Percentiles rank a stretch among this genome's conserved stretches.
phyloP scores from a whole-genome alignment of 352 stramenopile genomes.

The Phytophthora aleatoria region DNA sequence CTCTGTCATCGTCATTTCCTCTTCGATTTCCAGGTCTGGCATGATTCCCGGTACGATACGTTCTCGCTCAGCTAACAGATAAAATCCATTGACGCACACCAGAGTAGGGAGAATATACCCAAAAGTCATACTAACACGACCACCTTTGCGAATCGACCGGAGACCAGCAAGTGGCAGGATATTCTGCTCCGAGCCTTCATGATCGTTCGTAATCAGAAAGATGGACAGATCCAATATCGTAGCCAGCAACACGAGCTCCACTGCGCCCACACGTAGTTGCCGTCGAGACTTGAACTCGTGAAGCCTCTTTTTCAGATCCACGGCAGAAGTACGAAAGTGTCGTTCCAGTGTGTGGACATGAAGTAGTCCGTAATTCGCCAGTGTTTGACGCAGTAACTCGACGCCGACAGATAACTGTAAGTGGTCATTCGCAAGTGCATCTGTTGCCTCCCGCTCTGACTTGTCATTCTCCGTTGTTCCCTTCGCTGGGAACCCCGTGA shows the following conservation, averaged over 20 bases:
- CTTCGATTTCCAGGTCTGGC: slow-evolving; percentile 13
- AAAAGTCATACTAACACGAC: slow-evolving; percentile 57
- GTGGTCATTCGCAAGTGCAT: slow-evolving; percentile 30
- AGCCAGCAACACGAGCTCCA: slow-evolving; percentile 73
- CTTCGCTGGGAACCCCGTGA: slow-evolving; percentile 40
- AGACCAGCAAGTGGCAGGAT: slow-evolving; percentile 61
- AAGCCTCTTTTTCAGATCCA: slow-evolving; percentile 82
- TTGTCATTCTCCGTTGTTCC: slow-evolving; percentile 6
- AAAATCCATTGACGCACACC: slow-evolving; percentile 70
- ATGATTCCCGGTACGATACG: slow-evolving; percentile 11
- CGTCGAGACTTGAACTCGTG: slow-evolving; percentile 74
- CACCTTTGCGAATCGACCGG: slow-evolving; percentile 56
- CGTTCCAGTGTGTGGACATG: slow-evolving; percentile 58
- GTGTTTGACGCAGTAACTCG: slow-evolving; percentile 59
- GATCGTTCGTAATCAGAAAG: slow-evolving; percentile 80
- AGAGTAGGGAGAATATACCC: slow-evolving; percentile 80
- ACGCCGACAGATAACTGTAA: slow-evolving; percentile 46
- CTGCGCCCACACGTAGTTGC: slow-evolving; percentile 58
- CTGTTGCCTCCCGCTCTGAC: slow-evolving; percentile 18
- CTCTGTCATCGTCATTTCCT: slow-evolving; percentile 18
- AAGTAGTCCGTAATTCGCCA: slow-evolving; percentile 75
- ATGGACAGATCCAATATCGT: slow-evolving; percentile 83
- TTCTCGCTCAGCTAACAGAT: slow-evolving; percentile 52
- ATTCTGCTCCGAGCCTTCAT: slow-evolving; percentile 65
- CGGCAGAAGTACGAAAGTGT: slow-evolving; percentile 53